Conservation (phyloP, 2,329 filamentous ascomycete genomes). For the Aureobasidium sp. region DNA sequence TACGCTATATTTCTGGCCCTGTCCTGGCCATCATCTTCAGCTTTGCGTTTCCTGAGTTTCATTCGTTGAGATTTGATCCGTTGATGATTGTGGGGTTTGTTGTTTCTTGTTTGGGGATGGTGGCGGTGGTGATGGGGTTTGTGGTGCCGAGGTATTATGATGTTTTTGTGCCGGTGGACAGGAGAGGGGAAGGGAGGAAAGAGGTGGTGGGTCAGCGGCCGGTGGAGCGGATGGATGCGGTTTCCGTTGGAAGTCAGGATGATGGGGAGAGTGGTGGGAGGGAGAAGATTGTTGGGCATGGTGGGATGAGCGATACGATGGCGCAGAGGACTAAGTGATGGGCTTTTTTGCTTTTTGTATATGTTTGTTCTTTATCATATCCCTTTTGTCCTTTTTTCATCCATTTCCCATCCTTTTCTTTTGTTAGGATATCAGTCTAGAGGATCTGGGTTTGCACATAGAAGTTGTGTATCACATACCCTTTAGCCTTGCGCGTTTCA, state of each 20-base stretch:
- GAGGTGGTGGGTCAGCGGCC: background rate
- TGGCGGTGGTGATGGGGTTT: slow-evolving; percentile 43
- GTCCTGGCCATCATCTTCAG: slow-evolving; percentile 47
- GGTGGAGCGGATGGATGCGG: background rate
- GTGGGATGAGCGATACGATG: no score
- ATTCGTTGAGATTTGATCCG: slow-evolving; percentile 35
- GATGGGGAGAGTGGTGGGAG: background rate
- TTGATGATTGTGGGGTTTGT: slow-evolving; percentile 41
- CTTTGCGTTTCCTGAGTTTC: slow-evolving; percentile 46
- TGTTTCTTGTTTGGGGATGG: slow-evolving; percentile 41
- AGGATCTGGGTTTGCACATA: no score
- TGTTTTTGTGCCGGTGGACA: slow-evolving; percentile 43
- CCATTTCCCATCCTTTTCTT: no score
- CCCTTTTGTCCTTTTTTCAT: no score
- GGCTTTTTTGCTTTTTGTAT: no score
- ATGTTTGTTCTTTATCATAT: no score
- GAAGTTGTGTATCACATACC: no score
- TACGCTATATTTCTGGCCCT: slow-evolving; percentile 46
- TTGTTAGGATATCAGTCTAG: no score
- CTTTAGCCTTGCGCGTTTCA: no score
- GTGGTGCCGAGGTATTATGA: slow-evolving; percentile 50
- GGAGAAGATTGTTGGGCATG: background rate
- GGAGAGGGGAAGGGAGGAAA: slow-evolving; percentile 40
- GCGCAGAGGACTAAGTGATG: no score
- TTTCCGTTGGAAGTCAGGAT: background rate